Evolutionary conservation across 164 flowering plant species (phyloP).

Genomic region (grape (Vitis vinifera)): ASM3070453v1 NC_081821.1:9071001-9071500

Average conservation of each 20-base stretch:
- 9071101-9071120: slow-evolving; percentile 85
- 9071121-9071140: slow-evolving; percentile 24
- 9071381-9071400: slow-evolving; percentile 85
- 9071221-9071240: slow-evolving; percentile 70
- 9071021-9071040: slow-evolving; percentile 38
- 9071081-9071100: slow-evolving; percentile 87
- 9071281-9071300: slow-evolving; percentile 61
- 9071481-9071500: slow-evolving; percentile 47
- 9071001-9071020: not conserved
- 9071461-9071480: slow-evolving; percentile 80
- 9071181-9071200: slow-evolving; percentile 54
- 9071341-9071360: slow-evolving; percentile 70
- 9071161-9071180: slow-evolving; percentile 77
- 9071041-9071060: slow-evolving; percentile 73
- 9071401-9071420: slow-evolving; percentile 63
- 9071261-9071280: slow-evolving; percentile 83
- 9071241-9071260: slow-evolving; percentile 78
- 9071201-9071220: slow-evolving; percentile 57
- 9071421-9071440: slow-evolving; percentile 58
- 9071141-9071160: slow-evolving; percentile 28
- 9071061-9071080: slow-evolving; percentile 43
- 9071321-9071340: slow-evolving; percentile 94
- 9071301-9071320: slow-evolving; percentile 67
- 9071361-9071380: slow-evolving; percentile 77
- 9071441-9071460: slow-evolving; percentile 91